Conservation (phyloP, 805 yeast species). For the Candida chilensis region DNA sequence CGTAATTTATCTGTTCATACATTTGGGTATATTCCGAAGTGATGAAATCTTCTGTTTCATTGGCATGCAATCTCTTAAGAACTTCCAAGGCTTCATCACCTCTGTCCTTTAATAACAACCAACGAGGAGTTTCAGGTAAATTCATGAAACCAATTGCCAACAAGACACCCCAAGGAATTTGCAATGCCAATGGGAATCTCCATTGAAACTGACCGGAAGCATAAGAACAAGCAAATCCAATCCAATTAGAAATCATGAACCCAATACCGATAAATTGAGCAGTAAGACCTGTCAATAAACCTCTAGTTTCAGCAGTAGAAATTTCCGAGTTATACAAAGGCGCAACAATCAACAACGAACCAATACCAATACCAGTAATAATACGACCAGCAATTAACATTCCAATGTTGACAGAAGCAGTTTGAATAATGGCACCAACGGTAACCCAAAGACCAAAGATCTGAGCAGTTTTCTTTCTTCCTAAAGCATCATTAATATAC, state of each 20-base stretch:
- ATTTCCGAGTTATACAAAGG: slow-evolving; percentile 38
- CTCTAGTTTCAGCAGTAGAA: slow-evolving; percentile 37
- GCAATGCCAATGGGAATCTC: slow-evolving; percentile 31
- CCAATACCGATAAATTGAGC: slow-evolving; percentile 44
- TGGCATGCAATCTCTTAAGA: slow-evolving; percentile 17
- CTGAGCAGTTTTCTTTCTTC: slow-evolving; percentile 5
- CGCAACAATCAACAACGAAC: slow-evolving; percentile 32
- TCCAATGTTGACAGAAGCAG: slow-evolving; percentile 8
- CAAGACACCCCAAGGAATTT: slow-evolving; percentile 27
- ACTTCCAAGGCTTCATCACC: slow-evolving; percentile 18
- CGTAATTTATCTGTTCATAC: no score
- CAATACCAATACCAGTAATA: slow-evolving; percentile 28
- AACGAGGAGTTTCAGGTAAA: slow-evolving; percentile 30
- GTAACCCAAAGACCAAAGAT: no score
- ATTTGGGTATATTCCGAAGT: no score
- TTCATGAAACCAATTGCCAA: slow-evolving; percentile 29
- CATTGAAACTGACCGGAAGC: no score
- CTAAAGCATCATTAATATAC: slow-evolving; percentile 1
- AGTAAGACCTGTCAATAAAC: slow-evolving; percentile 32
- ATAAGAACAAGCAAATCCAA: slow-evolving; percentile 29
- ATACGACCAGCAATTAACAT: slow-evolving; percentile 29
- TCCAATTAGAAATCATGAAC: slow-evolving; percentile 30
- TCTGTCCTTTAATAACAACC: slow-evolving; percentile 17
- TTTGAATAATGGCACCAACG: slow-evolving; percentile 11
- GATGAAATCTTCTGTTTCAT: no score